A percentile compares a stretch with the other conserved stretches of the same genome.
These are phyloP conservation scores for Pythium utonaiense DNA, from an alignment of 352 stramenopile species.

Conservation along the genomic window DNA sequence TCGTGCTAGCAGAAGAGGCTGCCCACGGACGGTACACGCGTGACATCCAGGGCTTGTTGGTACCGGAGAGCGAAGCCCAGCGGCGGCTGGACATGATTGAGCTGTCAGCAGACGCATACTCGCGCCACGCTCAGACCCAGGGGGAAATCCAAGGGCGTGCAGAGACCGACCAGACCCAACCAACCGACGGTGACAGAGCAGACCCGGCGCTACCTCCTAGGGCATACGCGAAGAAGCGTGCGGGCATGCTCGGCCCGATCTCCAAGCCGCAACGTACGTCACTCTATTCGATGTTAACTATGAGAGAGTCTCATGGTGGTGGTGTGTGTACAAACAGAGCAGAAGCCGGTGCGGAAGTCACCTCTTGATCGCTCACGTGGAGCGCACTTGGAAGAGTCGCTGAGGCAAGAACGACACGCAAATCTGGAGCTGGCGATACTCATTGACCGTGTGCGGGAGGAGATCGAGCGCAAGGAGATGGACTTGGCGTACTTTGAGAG, in stretches of 20 bases:
- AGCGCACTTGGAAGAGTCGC: conserved; percentile 63
- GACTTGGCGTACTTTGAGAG: conserved; percentile 77
- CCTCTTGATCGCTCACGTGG: conserved; percentile 57
- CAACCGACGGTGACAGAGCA: not conserved
- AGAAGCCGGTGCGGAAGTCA: conserved; percentile 25
- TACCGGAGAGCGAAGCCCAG: conserved; percentile 58
- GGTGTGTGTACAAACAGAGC: conserved; percentile 16
- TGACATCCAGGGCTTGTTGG: conserved; percentile 63
- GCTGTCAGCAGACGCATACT: conserved; percentile 49
- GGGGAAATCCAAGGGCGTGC: not conserved
- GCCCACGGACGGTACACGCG: conserved; percentile 56
- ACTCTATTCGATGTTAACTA: no score
- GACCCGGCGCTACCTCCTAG: conserved; percentile 1
- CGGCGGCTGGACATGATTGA: conserved; percentile 54
- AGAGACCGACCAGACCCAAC: not conserved
- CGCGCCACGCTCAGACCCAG: not conserved
- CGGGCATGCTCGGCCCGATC: conserved; percentile 63
- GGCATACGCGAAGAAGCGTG: conserved; percentile 54
- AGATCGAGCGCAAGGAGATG: conserved; percentile 77
- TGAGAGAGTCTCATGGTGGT: not conserved
- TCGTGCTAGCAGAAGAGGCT: conserved; percentile 74
- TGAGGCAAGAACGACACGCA: conserved; percentile 42
- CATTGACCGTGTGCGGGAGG: conserved; percentile 53
- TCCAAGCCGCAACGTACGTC: conserved; percentile 48
- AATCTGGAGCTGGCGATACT: conserved; percentile 41